Base-by-base conservation (phyloP, 75 land plant species). In the Cryptomeria japonica region DNA sequence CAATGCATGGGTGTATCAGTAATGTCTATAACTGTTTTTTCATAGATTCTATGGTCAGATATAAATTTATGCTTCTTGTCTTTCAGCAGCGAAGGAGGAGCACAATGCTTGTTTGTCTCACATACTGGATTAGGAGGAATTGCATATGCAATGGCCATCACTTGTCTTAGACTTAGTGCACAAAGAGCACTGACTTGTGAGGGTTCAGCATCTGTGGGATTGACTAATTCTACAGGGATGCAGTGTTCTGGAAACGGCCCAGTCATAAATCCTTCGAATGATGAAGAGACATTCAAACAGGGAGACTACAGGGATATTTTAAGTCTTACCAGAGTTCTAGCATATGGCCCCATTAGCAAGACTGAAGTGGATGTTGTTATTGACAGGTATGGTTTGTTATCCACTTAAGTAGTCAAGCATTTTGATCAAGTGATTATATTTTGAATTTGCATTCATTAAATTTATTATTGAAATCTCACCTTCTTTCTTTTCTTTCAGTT, bases 91-190 rank as follows among this genome's bases (percentile, higher is more conserved):
- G 93, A 92, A 49, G 91, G 90, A 68, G 77, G 85, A 49, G 85
- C 84, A 36, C 90, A 91, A 85, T 95, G 95, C 90, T 93, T 96
- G 49, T 98, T 93, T 87, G 90, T 98, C 49, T 98, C 99, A 41
- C 99, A 98, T 91, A 98, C 99, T 32, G 99, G 99, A 84, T 95
- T 91, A 91, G 99, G 99, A 80, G 99, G 99, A 37, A 95, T 94
- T 85, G 93, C 97, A 37, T 98, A 98, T 95, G 99, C 99, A 41
- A 97, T 97, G 99, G 99, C 97, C 75, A 94, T 97, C 49, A 90
- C 95, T 53, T 98, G 97, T 78, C 92, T 95, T 84, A 89, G 91
- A 88, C 93, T 98, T 61, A 88, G 88, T 87, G 96, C 95, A 70
- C 93, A 94, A 87, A 85, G 7, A 39, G 84, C 90, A 13, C 87